Evolutionary conservation across 371 early-diverging fungal species (phyloP).

Genomic region (Lichtheimia ornata): DNA sequence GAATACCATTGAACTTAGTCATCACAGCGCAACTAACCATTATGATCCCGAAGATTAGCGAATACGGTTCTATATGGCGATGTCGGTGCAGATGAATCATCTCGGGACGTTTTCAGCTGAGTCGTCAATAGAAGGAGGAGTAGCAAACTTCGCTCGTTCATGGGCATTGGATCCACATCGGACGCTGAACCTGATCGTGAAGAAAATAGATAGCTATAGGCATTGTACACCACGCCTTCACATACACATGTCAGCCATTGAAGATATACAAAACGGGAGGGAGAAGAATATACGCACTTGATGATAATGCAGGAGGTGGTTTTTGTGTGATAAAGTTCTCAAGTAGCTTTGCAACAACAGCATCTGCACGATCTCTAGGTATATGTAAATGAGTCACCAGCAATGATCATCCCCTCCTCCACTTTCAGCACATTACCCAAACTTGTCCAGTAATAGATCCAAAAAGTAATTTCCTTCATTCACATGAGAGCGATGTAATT

Average conservation of each 20-base stretch:
- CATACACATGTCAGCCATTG: background rate
- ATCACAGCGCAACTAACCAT: constrained; percentile 39
- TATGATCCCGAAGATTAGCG: constrained; percentile 54
- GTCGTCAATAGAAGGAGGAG: constrained; percentile 54
- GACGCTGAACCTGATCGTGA: constrained; percentile 42
- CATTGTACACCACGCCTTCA: constrained; percentile 64
- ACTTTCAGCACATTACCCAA: constrained; percentile 39
- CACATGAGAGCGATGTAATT: constrained; percentile 52
- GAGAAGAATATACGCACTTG: constrained; percentile 29
- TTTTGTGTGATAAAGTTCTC: constrained; percentile 68
- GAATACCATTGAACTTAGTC: background rate
- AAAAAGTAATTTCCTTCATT: constrained; percentile 64
- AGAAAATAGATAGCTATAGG: constrained; percentile 70
- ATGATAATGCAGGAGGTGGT: constrained; percentile 56
- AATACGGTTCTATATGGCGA: constrained; percentile 58
- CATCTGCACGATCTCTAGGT: constrained; percentile 57
- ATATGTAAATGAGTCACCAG: too few species aligned
- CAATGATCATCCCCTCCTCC: too few species aligned
- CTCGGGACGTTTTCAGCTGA: constrained; percentile 19
- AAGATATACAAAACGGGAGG: background rate
- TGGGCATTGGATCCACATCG: constrained; percentile 53
- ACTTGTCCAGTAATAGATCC: constrained; percentile 53
- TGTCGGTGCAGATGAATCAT: constrained; percentile 14
- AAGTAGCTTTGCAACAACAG: constrained; percentile 57
- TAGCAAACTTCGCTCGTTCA: constrained; percentile 66